These are phyloP conservation scores for Hortaea werneckii DNA, from an alignment of 2,329 filamentous ascomycete genomes.

Conservation along the genomic window DNA sequence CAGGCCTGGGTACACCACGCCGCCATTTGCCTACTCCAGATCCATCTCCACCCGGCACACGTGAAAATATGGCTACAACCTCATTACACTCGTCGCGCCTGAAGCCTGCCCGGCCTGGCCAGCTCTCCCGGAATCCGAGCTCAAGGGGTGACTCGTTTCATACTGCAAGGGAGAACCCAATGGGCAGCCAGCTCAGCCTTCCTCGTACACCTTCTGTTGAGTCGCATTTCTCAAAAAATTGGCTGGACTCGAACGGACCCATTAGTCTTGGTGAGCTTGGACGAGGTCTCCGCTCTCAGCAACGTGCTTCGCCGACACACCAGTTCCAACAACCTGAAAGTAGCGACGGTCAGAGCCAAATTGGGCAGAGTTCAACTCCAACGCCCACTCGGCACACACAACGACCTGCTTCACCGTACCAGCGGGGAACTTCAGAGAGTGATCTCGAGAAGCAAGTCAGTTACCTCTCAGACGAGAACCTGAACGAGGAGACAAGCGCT, in stretches of 20 bases:
- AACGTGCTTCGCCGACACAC: neutral
- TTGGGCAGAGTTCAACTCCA: neutral
- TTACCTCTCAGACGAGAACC: constrained; percentile 3
- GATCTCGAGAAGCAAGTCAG: constrained; percentile 7
- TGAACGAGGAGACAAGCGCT: constrained; percentile 2
- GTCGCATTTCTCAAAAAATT: neutral
- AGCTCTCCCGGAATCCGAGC: constrained; percentile 17
- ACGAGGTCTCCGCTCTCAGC: neutral
- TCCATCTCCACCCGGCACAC: constrained; percentile 22
- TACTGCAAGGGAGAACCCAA: constrained; percentile 34
- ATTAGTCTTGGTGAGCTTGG: neutral
- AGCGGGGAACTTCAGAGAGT: neutral
- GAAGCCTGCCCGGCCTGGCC: neutral
- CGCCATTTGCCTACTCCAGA: constrained; percentile 29
- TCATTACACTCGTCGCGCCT: neutral
- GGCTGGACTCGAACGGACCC: neutral
- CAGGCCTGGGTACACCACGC: constrained; percentile 31
- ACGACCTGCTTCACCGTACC: neutral
- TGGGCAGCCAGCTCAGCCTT: constrained; percentile 10
- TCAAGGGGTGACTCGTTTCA: constrained; percentile 39
- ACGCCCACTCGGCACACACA: neutral
- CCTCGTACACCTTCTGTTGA: constrained; percentile 3
- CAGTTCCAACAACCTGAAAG: neutral
- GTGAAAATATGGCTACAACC: constrained; percentile 10
- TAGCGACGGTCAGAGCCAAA: neutral